phyloP scores from a whole-genome alignment of 345 rosid species.

The Aegle marmelos region DNA sequence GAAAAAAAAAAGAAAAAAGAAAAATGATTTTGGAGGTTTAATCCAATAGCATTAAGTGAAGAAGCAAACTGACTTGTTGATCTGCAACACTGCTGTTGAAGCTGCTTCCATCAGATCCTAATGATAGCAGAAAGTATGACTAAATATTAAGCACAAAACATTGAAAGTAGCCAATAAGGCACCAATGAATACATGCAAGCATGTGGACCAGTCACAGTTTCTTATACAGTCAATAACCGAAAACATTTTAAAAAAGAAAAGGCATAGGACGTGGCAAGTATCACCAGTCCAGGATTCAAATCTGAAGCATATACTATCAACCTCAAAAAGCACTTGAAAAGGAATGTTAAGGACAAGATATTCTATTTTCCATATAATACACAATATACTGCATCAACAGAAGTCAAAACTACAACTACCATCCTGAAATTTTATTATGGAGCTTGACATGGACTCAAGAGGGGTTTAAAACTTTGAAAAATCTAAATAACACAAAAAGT shows the following conservation, averaged over 20 bases:
- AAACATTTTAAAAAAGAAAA: neutral
- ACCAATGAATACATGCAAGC: neutral
- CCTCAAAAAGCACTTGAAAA: neutral
- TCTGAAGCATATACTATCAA: neutral
- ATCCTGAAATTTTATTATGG: neutral
- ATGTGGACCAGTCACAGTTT: neutral
- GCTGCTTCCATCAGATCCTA: slow-evolving; percentile 79
- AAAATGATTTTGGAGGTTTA: neutral
- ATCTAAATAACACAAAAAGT: neutral
- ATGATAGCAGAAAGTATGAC: slow-evolving; percentile 15
- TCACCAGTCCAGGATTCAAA: neutral
- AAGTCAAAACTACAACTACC: neutral
- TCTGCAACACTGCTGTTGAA: slow-evolving; percentile 94
- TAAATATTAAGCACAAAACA: slow-evolving; percentile 8
- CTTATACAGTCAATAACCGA: neutral
- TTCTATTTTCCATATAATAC: neutral
- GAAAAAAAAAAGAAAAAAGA: too few relatives aligned
- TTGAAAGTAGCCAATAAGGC: neutral
- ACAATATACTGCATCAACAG: neutral
- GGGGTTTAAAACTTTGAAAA: neutral
- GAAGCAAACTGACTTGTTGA: slow-evolving; percentile 67
- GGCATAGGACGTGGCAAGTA: neutral
- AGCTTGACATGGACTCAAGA: neutral
- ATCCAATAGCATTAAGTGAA: slow-evolving; percentile 19
- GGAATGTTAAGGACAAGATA: neutral